Percentiles rank a stretch among this genome's conserved stretches.
phyloP scores from a whole-genome alignment of 352 stramenopile genomes.

The Pythium folliculosum region DNA sequence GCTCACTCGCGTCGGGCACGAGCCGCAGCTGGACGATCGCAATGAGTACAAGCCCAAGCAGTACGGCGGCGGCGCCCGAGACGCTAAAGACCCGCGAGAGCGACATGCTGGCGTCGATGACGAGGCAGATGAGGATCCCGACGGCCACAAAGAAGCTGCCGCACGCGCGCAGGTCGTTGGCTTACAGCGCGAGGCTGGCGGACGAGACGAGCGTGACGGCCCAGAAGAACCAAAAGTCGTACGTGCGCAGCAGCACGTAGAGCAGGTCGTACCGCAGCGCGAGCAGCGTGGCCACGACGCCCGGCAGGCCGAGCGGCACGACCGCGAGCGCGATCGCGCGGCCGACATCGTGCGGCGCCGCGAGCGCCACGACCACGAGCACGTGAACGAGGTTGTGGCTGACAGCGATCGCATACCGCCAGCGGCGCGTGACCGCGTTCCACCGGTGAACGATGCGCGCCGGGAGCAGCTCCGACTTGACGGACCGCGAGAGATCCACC shows the following conservation, averaged over 20 bases:
- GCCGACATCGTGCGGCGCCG: neutral
- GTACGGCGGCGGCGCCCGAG: neutral
- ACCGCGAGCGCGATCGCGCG: neutral
- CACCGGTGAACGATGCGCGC: neutral
- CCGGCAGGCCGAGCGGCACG: conserved; percentile 10
- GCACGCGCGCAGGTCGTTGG: conserved; percentile 3
- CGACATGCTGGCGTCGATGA: conserved; percentile 32
- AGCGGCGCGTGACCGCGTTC: conserved; percentile 4
- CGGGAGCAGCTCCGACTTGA: conserved; percentile 11
- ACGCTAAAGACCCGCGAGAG: conserved; percentile 4
- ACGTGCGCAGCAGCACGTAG: conserved; percentile 21
- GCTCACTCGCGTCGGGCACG: neutral
- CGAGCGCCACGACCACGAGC: conserved; percentile 6
- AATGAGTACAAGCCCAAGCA: neutral
- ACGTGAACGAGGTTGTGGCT: conserved; percentile 8
- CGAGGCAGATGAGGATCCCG: conserved; percentile 26
- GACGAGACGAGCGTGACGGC: conserved; percentile 17
- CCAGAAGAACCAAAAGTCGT: conserved; percentile 41
- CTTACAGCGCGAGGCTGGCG: neutral
- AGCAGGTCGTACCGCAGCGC: conserved; percentile 34
- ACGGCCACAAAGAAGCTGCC: conserved; percentile 19
- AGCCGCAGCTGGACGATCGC: conserved; percentile 5
- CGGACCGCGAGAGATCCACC: conserved; percentile 14
- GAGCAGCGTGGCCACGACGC: neutral
- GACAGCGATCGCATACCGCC: conserved; percentile 1